Evolutionary conservation across 23 red algal genomes (phyloP).

Genomic region (Rhodosorus marinus): DNA sequence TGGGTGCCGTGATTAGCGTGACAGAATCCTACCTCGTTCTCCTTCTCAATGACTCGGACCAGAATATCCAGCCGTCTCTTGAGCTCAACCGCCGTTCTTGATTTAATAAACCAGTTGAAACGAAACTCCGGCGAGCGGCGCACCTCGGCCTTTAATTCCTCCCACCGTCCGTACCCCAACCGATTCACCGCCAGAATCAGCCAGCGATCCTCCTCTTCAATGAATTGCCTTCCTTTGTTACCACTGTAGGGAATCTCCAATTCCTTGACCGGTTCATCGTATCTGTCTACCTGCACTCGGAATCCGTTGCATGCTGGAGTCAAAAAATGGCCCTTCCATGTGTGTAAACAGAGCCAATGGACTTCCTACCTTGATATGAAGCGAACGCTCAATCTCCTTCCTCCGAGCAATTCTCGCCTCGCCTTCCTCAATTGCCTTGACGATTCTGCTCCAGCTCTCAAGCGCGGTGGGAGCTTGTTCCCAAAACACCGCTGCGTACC

Average conservation of each 20-base stretch:
- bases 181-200: slow-evolving; percentile 73
- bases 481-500: slow-evolving; percentile 84
- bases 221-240: slow-evolving; percentile 51
- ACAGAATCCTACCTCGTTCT: no score
- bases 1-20: no score
- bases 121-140: slow-evolving; percentile 75
- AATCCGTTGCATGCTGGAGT: neutral
- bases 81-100: slow-evolving; percentile 68
- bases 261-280: slow-evolving; percentile 81
- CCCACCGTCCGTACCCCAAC: slow-evolving; percentile 88
- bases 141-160: slow-evolving; percentile 80
- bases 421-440: slow-evolving; percentile 73
- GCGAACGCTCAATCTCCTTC: slow-evolving; percentile 62
- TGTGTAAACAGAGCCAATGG: neutral
- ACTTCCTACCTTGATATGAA: slow-evolving; percentile 51
- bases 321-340: neutral
- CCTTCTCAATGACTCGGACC: slow-evolving; percentile 71
- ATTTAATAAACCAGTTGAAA: slow-evolving; percentile 97
- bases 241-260: slow-evolving; percentile 54
- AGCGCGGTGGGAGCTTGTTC: slow-evolving; percentile 40
- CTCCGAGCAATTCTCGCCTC: slow-evolving; percentile 76
- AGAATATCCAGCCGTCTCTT: slow-evolving; percentile 78
- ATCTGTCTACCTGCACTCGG: no score
- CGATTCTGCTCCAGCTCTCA: slow-evolving; percentile 42
- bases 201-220: slow-evolving; percentile 92